Evolutionary conservation across 2,329 filamentous ascomycete genomes (phyloP), one percentile per base, ranked within the genome.

Genomic region (Cladosporium sp.): DNA sequence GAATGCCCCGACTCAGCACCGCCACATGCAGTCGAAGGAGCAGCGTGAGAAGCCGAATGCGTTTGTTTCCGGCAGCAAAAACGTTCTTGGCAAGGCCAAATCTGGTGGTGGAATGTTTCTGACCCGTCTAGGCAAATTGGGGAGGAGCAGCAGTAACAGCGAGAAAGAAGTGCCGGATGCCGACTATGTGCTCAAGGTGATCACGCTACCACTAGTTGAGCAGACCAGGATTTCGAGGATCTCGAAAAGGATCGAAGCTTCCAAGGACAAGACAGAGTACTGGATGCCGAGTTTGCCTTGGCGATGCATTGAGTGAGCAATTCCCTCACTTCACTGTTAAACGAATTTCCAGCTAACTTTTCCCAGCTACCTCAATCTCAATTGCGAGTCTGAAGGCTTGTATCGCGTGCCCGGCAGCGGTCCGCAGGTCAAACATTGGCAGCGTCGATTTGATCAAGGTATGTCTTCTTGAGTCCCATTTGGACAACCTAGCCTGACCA

Each of bases 271-370:
- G 76, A 97, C 92, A 0, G 92, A 96, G 66, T 97, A 95, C 66
- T 97, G 92, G 92, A 95, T 97, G 91, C 92, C 92, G 10, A 88
- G 90, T 6, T 85, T 97, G 54, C 91, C 92, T 0, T 96, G 92
- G 87, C 81, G 92, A 58, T 95, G 90, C 54, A 96, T 97, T 59
- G 92, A 97, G 77, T 83, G 72, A 66, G 79, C 73, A 11, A 7
- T 14, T 10, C 3, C 16, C 16, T 18, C 16, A 18, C 3, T 18
- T 5, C 5, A 16, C 40, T 13, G 43, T 11, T 49, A 37, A 50
- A 56, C 61, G 43, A 64, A 28, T 28, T 28, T 28, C 22, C 51
- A 3, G 34, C 44, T 49, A 13, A 49, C 22, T 9, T 46, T 9
- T 56, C 49, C 35, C 58, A 82, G 79, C 72, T 96, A 95, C 68